Evolutionary conservation across 805 yeast species (phyloP), one percentile per base, ranked within the genome.

Genomic region (Schizosaccharomyces osmophilus): DNA sequence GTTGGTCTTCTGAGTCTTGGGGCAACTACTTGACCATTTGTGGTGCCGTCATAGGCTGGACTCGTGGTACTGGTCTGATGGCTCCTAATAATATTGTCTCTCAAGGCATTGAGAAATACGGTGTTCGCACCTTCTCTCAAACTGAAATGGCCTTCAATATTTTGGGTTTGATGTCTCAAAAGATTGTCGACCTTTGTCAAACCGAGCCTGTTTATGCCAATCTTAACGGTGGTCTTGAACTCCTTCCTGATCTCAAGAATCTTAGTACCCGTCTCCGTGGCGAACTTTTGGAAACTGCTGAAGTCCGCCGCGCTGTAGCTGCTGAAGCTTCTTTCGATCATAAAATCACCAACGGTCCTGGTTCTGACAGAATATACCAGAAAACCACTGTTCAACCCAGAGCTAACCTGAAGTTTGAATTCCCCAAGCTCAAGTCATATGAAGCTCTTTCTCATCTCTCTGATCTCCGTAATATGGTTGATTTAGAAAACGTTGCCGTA

Each of bases 41-140:
- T 74, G 99, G 99, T 78, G 97, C 98, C 58, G 80, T 93, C 67
- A 93, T 93, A 73, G 99, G 99, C 72, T 93, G 99, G 99, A 93
- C 99, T 65, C 87, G 99, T 80, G 99, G 99, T 74, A 93, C 99
- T 63, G 99, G 99, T 71, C 82, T 93, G 71, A 93, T 93, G 99
- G 79, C 88, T 70, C 97, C 84, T 68, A 93, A 93, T 80, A 93
- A 93, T 77, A 84, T 87, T 72, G 87, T 93, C 73, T 96, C 99
- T 64, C 96, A 89, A 76, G 97, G 97, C 67, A 86, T 93, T 70
- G 99, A 93, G 77, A 81, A 82, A 71, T 77, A 85, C 64, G 97
- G 98, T 69, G 97, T 93, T 59, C 85, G 97, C 76, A 93, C 99
- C 55, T 93, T 90, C 82, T 86, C 96, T 62, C 98, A 93, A 77